These are phyloP conservation scores for Ballota nigra DNA, from an alignment of 257 asterid genomes.

Conservation along the genomic window DNA sequence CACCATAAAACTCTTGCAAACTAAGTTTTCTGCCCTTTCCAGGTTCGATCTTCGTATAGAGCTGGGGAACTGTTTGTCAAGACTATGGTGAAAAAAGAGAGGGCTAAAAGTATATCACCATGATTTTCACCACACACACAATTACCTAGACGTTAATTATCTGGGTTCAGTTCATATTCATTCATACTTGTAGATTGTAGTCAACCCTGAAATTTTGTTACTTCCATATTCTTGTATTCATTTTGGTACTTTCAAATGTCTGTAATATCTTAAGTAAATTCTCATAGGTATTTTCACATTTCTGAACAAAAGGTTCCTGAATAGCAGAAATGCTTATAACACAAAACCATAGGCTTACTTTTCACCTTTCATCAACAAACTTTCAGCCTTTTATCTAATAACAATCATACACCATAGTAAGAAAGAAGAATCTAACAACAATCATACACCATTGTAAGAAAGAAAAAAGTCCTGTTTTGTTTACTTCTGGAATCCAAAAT, in stretches of 20 bases:
- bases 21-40: constrained; percentile 17
- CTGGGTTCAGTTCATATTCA: neutral
- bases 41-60: constrained; percentile 97
- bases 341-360: neutral
- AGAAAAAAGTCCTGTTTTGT: neutral
- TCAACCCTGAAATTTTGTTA: neutral
- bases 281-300: neutral
- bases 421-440: neutral
- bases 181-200: neutral
- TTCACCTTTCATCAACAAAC: neutral
- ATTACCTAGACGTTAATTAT: neutral
- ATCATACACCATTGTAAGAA: neutral
- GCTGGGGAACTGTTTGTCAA: constrained; percentile 97
- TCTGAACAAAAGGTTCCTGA: neutral
- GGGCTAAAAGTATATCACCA: constrained; percentile 23
- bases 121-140: constrained; percentile 11
- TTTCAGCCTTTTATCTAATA: neutral
- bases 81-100: constrained; percentile 76
- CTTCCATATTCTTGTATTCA: neutral
- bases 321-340: neutral
- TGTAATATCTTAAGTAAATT: neutral
- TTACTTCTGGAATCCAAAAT: neutral
- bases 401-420: neutral
- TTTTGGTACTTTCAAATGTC: neutral
- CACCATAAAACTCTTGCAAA: neutral